Base-by-base conservation (phyloP, 2,329 filamentous ascomycete genomes). In the Fusarium brachygibbosum region DNA sequence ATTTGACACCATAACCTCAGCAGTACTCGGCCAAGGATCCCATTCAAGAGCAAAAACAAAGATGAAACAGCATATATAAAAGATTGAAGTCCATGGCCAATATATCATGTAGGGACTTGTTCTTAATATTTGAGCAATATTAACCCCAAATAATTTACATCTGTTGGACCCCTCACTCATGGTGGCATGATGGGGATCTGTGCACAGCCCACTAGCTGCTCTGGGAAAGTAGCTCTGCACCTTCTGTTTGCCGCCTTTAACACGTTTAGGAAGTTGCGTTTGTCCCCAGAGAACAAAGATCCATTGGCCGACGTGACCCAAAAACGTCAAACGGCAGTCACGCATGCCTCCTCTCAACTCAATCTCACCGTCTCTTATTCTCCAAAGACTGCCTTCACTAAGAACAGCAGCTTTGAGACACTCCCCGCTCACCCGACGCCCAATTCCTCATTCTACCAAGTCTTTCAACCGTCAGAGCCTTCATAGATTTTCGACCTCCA, bases 361-460 rank as follows among this genome's bases (percentile, higher is more conserved):
- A 72, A 69, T 79, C 76, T 67, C 75, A 66, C 73, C 76, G 69
- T 75, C 75, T 74, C 73, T 79, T 63, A 72, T 77, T 72, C 70
- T 78, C 64, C 75, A 73, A 74, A 80, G 78, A 75, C 70, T 79
- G 63, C 74, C 77, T 70, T 77, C 74, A 19, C 48, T 75, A 63
- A 77, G 78, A 75, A 65, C 64, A 45, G 70, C 72, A 72, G 69
- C 76, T 63, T 71, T 77, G 56, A 72, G 74, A 56, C 65, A 68
- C 37, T 70, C 68, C 8, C 45, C 64, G 28, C 55, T 67, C 51
- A 58, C 67, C 38, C 73, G 65, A 56, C 74, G 69, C 58, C 60
- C 63, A 54, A 40, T 73, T 34, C 64, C 72, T 66, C 68, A 65
- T 58, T 68, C 72, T 63, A 55, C 69, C 54, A 74, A 67, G 50